Evolutionary conservation across 73 alveolate genomes (phyloP), one percentile per base, ranked within the genome.

Genomic region (Blepharisma stoltei): DNA sequence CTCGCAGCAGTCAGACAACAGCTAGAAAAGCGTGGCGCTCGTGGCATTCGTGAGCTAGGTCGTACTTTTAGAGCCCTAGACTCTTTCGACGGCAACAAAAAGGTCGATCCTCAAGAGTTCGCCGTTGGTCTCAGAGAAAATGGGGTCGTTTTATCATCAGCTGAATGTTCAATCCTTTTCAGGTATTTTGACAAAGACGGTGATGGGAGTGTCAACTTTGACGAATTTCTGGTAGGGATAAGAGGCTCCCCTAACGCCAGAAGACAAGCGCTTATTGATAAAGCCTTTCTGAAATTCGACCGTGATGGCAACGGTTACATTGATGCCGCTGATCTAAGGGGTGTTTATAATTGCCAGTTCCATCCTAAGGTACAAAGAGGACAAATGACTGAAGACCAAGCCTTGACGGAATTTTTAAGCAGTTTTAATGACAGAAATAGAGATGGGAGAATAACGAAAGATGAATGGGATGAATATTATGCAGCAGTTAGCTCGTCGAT

Each of bases 391-490:
- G 96, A 93, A 82, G 94, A 84, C 41, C 86, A 95, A 78, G 98
- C 92, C n/a, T 95, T 95, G 80, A 85, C 82, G 23, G 96, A 92
- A 47, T 93, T 95, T 86, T 80, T 95, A 9, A 86, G 84, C 54
- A 87, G 88, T 81, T 93, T 95, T 77, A 95, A 96, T 67, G 99
- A 95, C 84, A 94, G 84, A 53, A 88, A 88, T 83, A 83, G 88
- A 67, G 94, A 90, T 81, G 99, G 99, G 53, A 93, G 75, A 78
- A 88, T 95, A 71, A 82, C 89, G 47, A 86, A 85, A 68, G 84
- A 89, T 75, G 99, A 95, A 78, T 95, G 99, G 99, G 80, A 83
- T 75, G 99, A 95, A 52, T 95, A 95, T 88, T 95, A 95, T 88
- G 81, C 99, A 11, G 99, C 98, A 25, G 98, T 93, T 4, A 77